phyloP scores from a whole-genome alignment of 2,329 filamentous ascomycete species.

The Nothopassalora personata region DNA sequence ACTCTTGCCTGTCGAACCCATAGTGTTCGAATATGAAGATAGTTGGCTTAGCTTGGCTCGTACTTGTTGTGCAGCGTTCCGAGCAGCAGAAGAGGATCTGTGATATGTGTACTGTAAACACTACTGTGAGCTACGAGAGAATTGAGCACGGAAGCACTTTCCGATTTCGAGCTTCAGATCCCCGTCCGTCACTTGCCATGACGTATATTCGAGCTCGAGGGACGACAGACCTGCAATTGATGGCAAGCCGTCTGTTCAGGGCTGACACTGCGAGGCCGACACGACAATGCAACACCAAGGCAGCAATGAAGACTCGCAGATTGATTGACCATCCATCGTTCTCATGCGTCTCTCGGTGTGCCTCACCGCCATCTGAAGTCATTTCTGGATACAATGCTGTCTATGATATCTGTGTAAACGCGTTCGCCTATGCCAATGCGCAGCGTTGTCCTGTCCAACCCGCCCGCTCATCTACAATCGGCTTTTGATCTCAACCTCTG shows the following conservation, averaged over 20 bases:
- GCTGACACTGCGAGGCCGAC: neutral
- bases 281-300: neutral
- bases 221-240: neutral
- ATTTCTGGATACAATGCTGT: neutral
- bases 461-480: neutral
- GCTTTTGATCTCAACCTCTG: neutral
- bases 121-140: neutral
- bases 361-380: neutral
- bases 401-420: neutral
- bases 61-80: neutral
- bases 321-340: neutral
- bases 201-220: neutral
- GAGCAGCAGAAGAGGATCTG: neutral
- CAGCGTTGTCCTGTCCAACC: neutral
- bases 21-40: neutral
- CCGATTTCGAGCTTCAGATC: neutral
- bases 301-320: neutral
- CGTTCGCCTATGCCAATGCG: neutral
- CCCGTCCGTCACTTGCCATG: neutral
- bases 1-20: neutral
- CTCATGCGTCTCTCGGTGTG: no score
- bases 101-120: neutral
- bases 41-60: neutral
- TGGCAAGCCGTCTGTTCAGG: neutral
- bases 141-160: neutral